Percentiles rank a stretch among this genome's conserved stretches.
Conservation (phyloP, 768 basidiomycete species). For the Psilocybe azurescens region DNA sequence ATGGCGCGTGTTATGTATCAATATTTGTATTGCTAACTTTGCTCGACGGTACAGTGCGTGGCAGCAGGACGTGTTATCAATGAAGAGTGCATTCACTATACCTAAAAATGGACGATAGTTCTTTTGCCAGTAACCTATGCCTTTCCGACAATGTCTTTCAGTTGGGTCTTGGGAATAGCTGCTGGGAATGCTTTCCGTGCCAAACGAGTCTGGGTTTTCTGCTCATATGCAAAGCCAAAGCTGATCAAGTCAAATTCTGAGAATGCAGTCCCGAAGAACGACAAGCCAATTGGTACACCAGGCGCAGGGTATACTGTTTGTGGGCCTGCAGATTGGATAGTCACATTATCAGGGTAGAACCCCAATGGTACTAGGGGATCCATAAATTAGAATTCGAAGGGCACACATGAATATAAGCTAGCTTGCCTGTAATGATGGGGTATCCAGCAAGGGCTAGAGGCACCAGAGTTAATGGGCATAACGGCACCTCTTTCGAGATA, state of each 20-base stretch:
- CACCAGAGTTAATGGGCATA: background rate
- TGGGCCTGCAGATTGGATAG: slow-evolving; percentile 43
- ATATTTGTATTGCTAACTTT: too few relatives aligned
- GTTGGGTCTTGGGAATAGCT: slow-evolving; percentile 61
- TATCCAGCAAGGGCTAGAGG: slow-evolving; percentile 65
- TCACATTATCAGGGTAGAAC: slow-evolving; percentile 55
- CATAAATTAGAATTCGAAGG: background rate
- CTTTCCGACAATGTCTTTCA: slow-evolving; percentile 39
- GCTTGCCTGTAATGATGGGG: slow-evolving; percentile 66
- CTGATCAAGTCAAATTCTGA: slow-evolving; percentile 62
- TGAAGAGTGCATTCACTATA: too few relatives aligned
- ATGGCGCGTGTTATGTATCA: too few relatives aligned
- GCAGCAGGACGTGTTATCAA: too few relatives aligned
- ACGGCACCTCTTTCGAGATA: background rate
- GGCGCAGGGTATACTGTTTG: slow-evolving; percentile 53
- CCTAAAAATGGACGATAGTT: too few relatives aligned
- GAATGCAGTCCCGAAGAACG: slow-evolving; percentile 67
- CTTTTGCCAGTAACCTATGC: background rate
- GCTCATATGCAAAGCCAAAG: slow-evolving; percentile 70
- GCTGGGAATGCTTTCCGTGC: slow-evolving; percentile 51
- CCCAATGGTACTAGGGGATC: slow-evolving; percentile 57
- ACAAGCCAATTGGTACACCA: slow-evolving; percentile 56
- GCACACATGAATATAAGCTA: background rate
- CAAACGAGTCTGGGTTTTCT: slow-evolving; percentile 59
- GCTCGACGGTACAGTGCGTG: too few relatives aligned